Percentiles rank a stretch among this genome's conserved stretches.
Conservation (phyloP, 2,329 filamentous ascomycete species). For the Meredithiella fracta region DNA sequence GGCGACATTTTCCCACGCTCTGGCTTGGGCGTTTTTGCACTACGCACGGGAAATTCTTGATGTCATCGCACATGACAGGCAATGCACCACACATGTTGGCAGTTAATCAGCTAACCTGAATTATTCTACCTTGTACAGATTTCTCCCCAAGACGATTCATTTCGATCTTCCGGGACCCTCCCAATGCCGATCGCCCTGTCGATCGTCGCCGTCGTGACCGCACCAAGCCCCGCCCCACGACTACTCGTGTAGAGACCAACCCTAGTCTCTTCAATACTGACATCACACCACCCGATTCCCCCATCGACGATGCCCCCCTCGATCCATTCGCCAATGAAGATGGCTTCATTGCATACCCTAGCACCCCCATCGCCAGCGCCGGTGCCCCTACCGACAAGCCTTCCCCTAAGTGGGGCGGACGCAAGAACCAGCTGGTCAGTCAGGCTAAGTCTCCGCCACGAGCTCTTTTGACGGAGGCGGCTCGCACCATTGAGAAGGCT, state of each 20-base stretch:
- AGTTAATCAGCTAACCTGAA: conserved; percentile 2
- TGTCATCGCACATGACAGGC: background rate
- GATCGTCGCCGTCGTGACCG: conserved; percentile 18
- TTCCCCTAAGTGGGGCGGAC: conserved; percentile 60
- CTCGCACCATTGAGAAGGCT: conserved; percentile 39
- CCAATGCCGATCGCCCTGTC: conserved; percentile 22
- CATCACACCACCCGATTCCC: conserved; percentile 40
- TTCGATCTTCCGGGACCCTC: conserved; percentile 51
- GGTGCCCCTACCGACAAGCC: conserved; percentile 56
- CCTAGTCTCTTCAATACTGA: conserved; percentile 38
- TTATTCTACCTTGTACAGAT: conserved; percentile 38
- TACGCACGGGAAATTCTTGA: background rate
- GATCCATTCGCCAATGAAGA: conserved; percentile 43
- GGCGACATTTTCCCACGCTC: no score
- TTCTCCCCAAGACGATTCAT: conserved; percentile 81
- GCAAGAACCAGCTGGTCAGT: conserved; percentile 63
- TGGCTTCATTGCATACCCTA: conserved; percentile 38
- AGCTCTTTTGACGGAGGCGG: conserved; percentile 56
- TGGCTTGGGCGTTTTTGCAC: background rate
- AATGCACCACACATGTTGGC: background rate
- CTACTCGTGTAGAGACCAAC: conserved; percentile 21
- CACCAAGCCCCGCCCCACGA: conserved; percentile 18
- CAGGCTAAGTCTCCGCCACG: conserved; percentile 59
- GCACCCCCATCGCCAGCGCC: conserved; percentile 23
- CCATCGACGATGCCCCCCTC: conserved; percentile 30